A percentile compares a stretch with the other conserved stretches of the same genome.
Evolutionary conservation across 2,329 filamentous ascomycete species (phyloP).

Genomic region (Ceratocystis harringtonii): DNA sequence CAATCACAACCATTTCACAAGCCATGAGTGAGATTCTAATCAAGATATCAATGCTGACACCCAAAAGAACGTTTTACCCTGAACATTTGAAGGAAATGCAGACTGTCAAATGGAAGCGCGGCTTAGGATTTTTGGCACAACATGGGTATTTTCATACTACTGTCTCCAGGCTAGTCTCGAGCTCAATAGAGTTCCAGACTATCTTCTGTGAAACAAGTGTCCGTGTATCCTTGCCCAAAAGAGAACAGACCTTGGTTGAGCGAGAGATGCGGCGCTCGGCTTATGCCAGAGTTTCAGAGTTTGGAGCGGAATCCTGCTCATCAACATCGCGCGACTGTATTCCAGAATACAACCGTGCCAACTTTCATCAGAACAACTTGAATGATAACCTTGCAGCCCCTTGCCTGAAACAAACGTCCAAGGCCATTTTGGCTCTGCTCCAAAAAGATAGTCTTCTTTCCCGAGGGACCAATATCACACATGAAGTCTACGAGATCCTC

Average conservation of each 20-base stretch:
- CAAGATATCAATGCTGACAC: constrained; percentile 29
- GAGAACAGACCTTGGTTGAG: background rate
- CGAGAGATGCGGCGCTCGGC: background rate
- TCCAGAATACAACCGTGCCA: background rate
- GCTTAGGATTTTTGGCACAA: constrained; percentile 30
- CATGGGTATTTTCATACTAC: constrained; percentile 28
- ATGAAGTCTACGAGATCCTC: background rate
- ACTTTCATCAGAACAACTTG: background rate
- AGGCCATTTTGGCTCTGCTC: background rate
- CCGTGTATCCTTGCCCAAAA: background rate
- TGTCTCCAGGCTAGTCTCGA: constrained; percentile 19
- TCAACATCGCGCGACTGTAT: background rate
- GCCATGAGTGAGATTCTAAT: constrained; percentile 26
- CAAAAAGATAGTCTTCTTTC: background rate
- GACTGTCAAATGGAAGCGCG: constrained; percentile 28
- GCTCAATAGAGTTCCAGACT: background rate
- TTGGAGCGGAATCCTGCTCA: background rate
- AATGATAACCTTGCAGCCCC: background rate
- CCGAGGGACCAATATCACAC: background rate
- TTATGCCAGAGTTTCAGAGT: background rate
- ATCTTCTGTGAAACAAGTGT: background rate
- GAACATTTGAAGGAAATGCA: constrained; percentile 30
- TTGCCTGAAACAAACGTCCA: background rate
- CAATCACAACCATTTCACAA: constrained; percentile 28
- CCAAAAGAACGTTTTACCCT: constrained; percentile 33